phyloP scores from a whole-genome alignment of 1,284 basidiomycete species.

The Ustilago lituana region DNA sequence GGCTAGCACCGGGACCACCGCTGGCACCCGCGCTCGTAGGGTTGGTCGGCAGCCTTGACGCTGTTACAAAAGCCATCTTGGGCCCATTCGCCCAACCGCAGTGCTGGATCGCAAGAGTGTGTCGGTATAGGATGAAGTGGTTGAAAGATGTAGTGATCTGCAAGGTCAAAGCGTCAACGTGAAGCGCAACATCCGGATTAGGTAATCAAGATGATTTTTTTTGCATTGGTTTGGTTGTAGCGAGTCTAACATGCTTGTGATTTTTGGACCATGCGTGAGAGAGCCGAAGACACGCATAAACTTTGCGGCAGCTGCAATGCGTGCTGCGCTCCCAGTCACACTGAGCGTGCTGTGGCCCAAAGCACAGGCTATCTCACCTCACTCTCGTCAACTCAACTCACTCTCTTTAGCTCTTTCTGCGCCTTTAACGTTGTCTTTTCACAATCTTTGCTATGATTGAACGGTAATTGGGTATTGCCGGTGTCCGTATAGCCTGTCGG shows the following conservation, averaged over 20 bases:
- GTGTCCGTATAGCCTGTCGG: background rate
- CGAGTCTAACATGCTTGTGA: constrained; percentile 1
- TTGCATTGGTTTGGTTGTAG: too few relatives aligned
- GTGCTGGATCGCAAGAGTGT: too few relatives aligned
- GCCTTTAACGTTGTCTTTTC: background rate
- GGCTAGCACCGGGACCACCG: background rate
- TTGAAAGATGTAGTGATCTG: background rate
- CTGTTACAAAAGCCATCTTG: constrained; percentile 8
- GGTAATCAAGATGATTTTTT: constrained; percentile 18
- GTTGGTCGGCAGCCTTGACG: background rate
- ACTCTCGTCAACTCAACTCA: background rate
- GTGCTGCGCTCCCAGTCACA: background rate
- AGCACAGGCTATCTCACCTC: constrained; percentile 10
- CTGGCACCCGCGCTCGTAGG: background rate
- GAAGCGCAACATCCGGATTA: background rate
- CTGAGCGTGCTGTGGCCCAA: background rate
- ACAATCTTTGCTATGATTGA: background rate
- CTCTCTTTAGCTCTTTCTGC: too few relatives aligned
- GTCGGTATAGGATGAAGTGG: background rate
- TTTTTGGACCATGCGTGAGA: too few relatives aligned
- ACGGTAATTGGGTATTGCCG: constrained; percentile 7
- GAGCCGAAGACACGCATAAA: background rate
- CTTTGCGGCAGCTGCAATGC: constrained; percentile 8
- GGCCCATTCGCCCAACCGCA: too few relatives aligned
- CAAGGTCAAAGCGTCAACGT: constrained; percentile 17